Evolutionary conservation across 1,139 yeast species (phyloP), one percentile per base, ranked within the genome.

Genomic region (Pichia kudriavzevii): DNA sequence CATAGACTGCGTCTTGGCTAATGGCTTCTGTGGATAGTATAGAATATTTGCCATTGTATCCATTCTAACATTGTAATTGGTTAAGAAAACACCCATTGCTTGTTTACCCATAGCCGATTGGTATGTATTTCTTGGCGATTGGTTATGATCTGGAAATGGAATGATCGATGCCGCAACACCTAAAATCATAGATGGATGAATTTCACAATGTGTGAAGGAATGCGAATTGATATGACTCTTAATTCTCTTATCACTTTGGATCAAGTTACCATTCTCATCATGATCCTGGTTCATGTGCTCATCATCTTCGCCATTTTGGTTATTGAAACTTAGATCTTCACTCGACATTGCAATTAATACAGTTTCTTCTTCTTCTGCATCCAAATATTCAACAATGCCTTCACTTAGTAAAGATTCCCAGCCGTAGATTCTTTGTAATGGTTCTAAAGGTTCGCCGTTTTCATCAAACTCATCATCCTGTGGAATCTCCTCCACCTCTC

Each of bases 101-200:
- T 91, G 99, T 63, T 91, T 91, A 76, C 98, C 98, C 98, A 91
- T 91, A 46, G 98, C 98, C 57, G 95, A 87, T 67, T 91, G 98
- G 64, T 91, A 91, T 6, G 98, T 91, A 60, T 91, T 91, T 78
- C 98, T 94, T 41, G 98, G 98, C 40, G 97, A 88, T 69, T 91
- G 99, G 61, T 91, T 91, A 63, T 91, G 99, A 64, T 91, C 98
- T 12, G 99, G 99, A 83, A 91, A 91, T 18, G 99, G 99, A 71
- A 91, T 91, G 59, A 91, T 88, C 27, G 95, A 84, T 8, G 99
- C 99, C 32, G 96, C 95, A 48, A 91, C 95, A 60, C 99, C 99
- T 46, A 91, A 70, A 61, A 91, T 91, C 98, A 91, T 91, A 25
- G 95, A 82, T 23, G 99, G 99, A 64, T 91, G 98, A 55, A 91